These are phyloP conservation scores for Annulohypoxylon nitens DNA, from an alignment of 495 filamentous ascomycete species.

Conservation along the genomic window DNA sequence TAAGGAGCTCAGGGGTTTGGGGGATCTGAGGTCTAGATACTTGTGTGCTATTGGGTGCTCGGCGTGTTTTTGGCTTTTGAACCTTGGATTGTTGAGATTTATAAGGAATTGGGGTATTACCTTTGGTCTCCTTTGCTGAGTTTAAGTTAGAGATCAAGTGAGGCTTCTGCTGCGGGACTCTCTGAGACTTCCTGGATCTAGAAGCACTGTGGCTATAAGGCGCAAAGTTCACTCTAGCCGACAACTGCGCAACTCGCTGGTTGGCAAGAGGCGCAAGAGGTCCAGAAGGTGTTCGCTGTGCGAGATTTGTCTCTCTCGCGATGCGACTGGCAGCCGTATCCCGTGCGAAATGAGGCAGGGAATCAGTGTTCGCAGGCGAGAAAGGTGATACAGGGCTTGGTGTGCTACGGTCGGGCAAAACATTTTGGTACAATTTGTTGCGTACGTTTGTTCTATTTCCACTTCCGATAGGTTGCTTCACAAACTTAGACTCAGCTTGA, in stretches of 20 bases:
- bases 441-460: slow-evolving; percentile 75
- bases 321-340: slow-evolving; percentile 93
- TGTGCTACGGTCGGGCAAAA: slow-evolving; percentile 64
- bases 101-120: slow-evolving; percentile 50
- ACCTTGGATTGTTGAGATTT: slow-evolving; percentile 8
- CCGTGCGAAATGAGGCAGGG: slow-evolving; percentile 85
- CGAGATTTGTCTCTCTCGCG: slow-evolving; percentile 86
- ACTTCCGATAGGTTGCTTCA: slow-evolving; percentile 80
- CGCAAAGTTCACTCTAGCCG: slow-evolving; percentile 64
- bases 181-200: slow-evolving; percentile 68
- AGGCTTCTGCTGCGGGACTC: slow-evolving; percentile 65
- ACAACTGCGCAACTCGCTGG: slow-evolving; percentile 84
- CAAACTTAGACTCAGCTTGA: slow-evolving; percentile 81
- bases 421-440: slow-evolving; percentile 71
- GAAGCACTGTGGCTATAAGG: slow-evolving; percentile 46
- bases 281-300: slow-evolving; percentile 66
- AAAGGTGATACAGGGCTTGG: slow-evolving; percentile 69
- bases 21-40: slow-evolving; percentile 21
- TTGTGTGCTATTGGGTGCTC: slow-evolving; percentile 4
- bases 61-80: slow-evolving; percentile 9
- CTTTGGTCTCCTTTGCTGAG: slow-evolving; percentile 61
- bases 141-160: slow-evolving; percentile 65
- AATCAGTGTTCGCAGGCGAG: slow-evolving; percentile 67
- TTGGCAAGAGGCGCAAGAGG: slow-evolving; percentile 74
- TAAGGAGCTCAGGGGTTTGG: slow-evolving; percentile 2